A percentile compares a stretch with the other conserved stretches of the same genome.
Conservation (phyloP, 306 rosid species). For the Quercus engelmannii region DNA sequence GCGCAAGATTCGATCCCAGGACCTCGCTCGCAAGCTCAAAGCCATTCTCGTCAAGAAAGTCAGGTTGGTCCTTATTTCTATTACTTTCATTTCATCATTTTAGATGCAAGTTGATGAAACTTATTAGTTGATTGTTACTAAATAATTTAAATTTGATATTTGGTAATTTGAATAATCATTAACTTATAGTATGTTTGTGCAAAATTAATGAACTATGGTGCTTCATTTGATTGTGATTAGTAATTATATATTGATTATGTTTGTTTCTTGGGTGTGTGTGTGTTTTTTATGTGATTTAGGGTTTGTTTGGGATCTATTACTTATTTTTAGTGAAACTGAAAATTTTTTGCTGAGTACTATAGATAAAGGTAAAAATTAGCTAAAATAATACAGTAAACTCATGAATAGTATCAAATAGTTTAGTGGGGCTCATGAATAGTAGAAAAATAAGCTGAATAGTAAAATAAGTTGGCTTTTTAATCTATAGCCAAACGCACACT, state of each 20-base stretch:
- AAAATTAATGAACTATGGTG: background rate
- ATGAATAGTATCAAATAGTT: no score
- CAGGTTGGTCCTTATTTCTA: constrained; percentile 43
- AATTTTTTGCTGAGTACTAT: no score
- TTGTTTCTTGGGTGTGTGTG: no score
- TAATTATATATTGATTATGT: background rate
- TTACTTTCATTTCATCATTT: background rate
- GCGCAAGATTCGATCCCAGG: constrained; percentile 56
- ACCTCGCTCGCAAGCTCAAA: constrained; percentile 74
- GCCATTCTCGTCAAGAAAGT: constrained; percentile 77
- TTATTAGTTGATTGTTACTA: background rate
- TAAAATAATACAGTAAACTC: no score
- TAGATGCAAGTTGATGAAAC: background rate
- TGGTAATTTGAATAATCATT: background rate
- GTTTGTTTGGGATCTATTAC: no score
- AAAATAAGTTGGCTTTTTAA: no score
- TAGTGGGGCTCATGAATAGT: background rate
- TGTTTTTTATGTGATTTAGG: no score
- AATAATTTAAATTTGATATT: background rate
- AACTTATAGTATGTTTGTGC: background rate
- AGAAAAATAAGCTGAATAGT: no score
- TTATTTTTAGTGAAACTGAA: no score
- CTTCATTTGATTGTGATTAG: background rate
- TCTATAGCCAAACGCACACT: no score
- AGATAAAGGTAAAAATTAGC: no score